Conservation (phyloP, 768 basidiomycete genomes). For the Russula earlei region DNA sequence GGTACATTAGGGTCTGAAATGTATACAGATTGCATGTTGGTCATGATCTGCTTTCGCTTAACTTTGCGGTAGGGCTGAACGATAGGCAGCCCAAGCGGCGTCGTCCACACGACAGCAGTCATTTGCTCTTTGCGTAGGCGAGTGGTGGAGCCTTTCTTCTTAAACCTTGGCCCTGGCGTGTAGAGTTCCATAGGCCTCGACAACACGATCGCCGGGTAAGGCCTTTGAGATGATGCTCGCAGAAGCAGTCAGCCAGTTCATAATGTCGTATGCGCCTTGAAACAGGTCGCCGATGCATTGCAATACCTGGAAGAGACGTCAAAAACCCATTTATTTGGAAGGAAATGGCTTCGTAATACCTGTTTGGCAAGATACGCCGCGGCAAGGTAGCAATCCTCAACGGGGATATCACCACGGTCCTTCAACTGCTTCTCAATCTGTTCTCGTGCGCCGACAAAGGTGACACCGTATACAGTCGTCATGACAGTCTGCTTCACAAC, state of each 20-base stretch:
- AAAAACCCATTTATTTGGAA: background rate
- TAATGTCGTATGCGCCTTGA: slow-evolving; percentile 84
- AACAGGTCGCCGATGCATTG: slow-evolving; percentile 86
- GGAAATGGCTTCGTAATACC: slow-evolving; percentile 30
- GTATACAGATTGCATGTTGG: slow-evolving; percentile 76
- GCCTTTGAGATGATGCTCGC: slow-evolving; percentile 83
- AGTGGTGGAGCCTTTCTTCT: slow-evolving; percentile 19
- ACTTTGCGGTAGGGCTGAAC: slow-evolving; percentile 91
- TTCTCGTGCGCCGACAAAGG: slow-evolving; percentile 86
- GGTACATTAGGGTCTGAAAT: slow-evolving; percentile 80
- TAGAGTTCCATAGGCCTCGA: slow-evolving; percentile 33
- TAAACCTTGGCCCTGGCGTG: background rate
- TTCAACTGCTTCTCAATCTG: slow-evolving; percentile 88
- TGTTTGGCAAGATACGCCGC: slow-evolving; percentile 75
- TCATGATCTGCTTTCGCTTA: slow-evolving; percentile 75
- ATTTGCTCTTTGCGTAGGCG: slow-evolving; percentile 79
- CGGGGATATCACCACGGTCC: slow-evolving; percentile 60
- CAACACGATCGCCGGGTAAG: slow-evolving; percentile 62
- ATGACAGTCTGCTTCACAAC: slow-evolving; percentile 99
- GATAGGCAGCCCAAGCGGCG: slow-evolving; percentile 88
- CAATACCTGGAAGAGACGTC: slow-evolving; percentile 40
- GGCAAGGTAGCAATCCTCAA: slow-evolving; percentile 64
- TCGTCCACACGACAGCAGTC: slow-evolving; percentile 95
- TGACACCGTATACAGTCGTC: slow-evolving; percentile 99
- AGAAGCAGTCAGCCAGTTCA: slow-evolving; percentile 78